A percentile compares a stretch with the other conserved stretches of the same genome.
Evolutionary conservation across 2,329 filamentous ascomycete genomes (phyloP).

Genomic region (Cercospora brassicicola): DNA sequence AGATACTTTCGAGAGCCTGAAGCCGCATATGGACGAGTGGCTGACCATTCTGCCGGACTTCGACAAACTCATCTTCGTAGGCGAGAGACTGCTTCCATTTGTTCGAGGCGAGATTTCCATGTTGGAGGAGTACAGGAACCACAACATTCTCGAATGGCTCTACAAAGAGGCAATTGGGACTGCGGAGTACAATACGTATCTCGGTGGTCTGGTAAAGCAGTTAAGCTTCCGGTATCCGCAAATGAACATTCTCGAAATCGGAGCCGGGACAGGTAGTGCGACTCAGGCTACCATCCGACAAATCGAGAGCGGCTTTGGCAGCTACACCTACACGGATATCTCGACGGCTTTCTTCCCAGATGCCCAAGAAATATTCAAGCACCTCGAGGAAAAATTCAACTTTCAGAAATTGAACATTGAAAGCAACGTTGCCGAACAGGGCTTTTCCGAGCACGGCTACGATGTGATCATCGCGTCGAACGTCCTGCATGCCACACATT

Average conservation of each 20-base stretch:
- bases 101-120: constrained; percentile 10
- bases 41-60: not conserved
- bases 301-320: constrained; percentile 31
- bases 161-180: not conserved
- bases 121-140: constrained; percentile 8
- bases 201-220: constrained; percentile 7
- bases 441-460: constrained; percentile 41
- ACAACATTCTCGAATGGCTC: constrained; percentile 6
- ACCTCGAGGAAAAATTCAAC: constrained; percentile 32
- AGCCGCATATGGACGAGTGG: not conserved
- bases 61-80: not conserved
- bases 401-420: constrained; percentile 39
- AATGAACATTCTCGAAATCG: constrained; percentile 48
- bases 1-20: not conserved
- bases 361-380: constrained; percentile 35
- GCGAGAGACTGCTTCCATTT: not conserved
- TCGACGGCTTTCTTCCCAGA: constrained; percentile 44
- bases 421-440: constrained; percentile 35
- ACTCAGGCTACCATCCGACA: constrained; percentile 41
- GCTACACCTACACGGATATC: constrained; percentile 51
- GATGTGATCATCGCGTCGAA: constrained; percentile 32
- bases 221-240: constrained; percentile 44
- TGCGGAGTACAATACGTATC: not conserved
- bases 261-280: constrained; percentile 48
- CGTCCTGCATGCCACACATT: constrained; percentile 29